phyloP scores from a whole-genome alignment of 495 filamentous ascomycete genomes.

The Penicillium fimorum region DNA sequence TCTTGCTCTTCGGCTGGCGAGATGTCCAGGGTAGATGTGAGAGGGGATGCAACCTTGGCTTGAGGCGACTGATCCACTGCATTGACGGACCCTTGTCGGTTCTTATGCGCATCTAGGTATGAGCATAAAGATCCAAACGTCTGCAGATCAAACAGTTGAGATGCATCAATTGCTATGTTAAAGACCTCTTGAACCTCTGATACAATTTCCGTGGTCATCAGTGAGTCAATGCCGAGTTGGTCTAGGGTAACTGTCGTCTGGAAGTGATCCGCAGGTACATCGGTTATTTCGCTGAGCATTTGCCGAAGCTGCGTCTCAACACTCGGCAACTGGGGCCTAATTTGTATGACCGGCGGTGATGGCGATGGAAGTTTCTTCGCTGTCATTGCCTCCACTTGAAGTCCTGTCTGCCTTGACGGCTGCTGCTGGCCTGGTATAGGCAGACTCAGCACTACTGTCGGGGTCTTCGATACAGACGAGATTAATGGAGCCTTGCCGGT shows the following conservation, averaged over 20 bases:
- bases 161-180: not conserved
- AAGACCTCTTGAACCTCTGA: conserved; percentile 30
- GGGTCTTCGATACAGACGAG: not conserved
- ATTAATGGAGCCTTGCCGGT: not conserved
- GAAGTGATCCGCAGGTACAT: conserved; percentile 25
- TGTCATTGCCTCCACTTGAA: too few species aligned
- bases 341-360: too few species aligned
- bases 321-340: too few species aligned
- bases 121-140: not conserved
- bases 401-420: too few species aligned
- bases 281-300: conserved; percentile 28
- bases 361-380: too few species aligned
- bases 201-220: conserved; percentile 42
- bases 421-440: too few species aligned
- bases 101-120: not conserved
- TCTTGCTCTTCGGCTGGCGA: too few species aligned
- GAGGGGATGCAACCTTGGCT: too few species aligned
- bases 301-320: not conserved
- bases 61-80: too few species aligned
- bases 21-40: too few species aligned
- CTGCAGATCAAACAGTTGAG: not conserved
- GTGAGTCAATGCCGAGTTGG: conserved; percentile 43
- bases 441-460: too few species aligned
- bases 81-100: not conserved
- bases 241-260: conserved; percentile 19